Evolutionary conservation across 2,329 filamentous ascomycete species (phyloP), one percentile per base, ranked within the genome.

Genomic region (Alternaria viburni): DNA sequence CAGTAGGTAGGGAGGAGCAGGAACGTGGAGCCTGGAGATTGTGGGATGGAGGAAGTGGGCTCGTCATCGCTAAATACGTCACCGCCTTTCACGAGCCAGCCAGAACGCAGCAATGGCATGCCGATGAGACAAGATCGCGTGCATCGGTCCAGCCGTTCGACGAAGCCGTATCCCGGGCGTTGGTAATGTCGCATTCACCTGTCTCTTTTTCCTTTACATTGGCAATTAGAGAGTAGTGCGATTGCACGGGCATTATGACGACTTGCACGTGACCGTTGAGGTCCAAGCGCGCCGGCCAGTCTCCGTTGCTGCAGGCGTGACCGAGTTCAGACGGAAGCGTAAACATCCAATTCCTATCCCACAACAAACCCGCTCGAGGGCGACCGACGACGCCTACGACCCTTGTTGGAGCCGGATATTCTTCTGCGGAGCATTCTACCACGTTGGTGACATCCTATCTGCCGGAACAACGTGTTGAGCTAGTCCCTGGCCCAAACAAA

Each of bases 21-120:
- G 52, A 62, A 66, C 59, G 64, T 57, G 64, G 60, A 65, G 61
- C 57, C 56, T 50, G 65, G 66, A 68, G 71, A 74, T 73, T 74
- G 74, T 75, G 74, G 70, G 74, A 72, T 70, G 66, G 32, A 62
- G 54, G 62, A 66, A 67, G 66, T 57, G 68, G 70, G 67, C 67
- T 71, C 74, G 74, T 77, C 72, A 74, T 77, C 68, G 74, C 72
- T 75, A 74, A 75, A 74, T 76, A 75, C 71, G 74, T 77, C 74
- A 75, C 68, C 64, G 65, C 61, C 69, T 74, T 74, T 77, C 72
- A 74, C 74, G 62, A 75, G 74, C 75, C 72, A 74, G 64, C 64
- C 66, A 61, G 64, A 56, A 26, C 28, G 61, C 61, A 56, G 36
- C 58, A 64, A 52, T 28, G 30, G 52, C 52, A 56, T 49, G 11